Conservation (phyloP, 1,284 basidiomycete species). For the Cutaneotrichosporon cavernicola region DNA sequence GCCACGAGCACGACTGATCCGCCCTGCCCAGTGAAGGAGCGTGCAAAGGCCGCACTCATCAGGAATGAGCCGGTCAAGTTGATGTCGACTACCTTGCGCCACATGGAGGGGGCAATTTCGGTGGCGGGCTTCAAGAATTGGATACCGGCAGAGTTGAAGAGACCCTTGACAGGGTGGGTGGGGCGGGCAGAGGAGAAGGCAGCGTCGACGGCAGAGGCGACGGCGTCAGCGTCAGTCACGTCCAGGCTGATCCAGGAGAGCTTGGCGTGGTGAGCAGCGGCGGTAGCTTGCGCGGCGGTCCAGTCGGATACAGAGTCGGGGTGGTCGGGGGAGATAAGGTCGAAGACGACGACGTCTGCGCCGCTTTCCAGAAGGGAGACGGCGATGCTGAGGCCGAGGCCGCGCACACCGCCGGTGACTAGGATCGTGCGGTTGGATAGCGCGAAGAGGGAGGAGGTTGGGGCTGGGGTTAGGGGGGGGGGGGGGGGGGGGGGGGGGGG, state of each 20-base stretch:
- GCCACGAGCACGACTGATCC: slow-evolving; percentile 67
- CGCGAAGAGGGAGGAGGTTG: slow-evolving; percentile 56
- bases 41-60: slow-evolving; percentile 74
- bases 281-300: slow-evolving; percentile 60
- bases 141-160: slow-evolving; percentile 73
- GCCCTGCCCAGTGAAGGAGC: slow-evolving; percentile 66
- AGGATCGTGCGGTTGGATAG: slow-evolving; percentile 69
- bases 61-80: slow-evolving; percentile 74
- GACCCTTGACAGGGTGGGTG: slow-evolving; percentile 30
- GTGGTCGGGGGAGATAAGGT: slow-evolving; percentile 64
- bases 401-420: slow-evolving; percentile 73
- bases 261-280: slow-evolving; percentile 54
- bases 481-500: too few species aligned
- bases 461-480: slow-evolving; percentile 3
- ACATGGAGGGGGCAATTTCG: slow-evolving; percentile 67
- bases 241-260: slow-evolving; percentile 66
- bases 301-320: slow-evolving; percentile 56
- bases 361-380: slow-evolving; percentile 71
- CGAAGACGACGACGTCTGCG: slow-evolving; percentile 72
- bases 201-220: slow-evolving; percentile 61
- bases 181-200: slow-evolving; percentile 66
- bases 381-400: slow-evolving; percentile 76
- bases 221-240: slow-evolving; percentile 61
- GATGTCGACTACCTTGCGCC: slow-evolving; percentile 68
- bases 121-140: slow-evolving; percentile 64